These are phyloP conservation scores for Amoebophrya sp. DNA, from an alignment of 169 alveolate species.

Conservation along the genomic window DNA sequence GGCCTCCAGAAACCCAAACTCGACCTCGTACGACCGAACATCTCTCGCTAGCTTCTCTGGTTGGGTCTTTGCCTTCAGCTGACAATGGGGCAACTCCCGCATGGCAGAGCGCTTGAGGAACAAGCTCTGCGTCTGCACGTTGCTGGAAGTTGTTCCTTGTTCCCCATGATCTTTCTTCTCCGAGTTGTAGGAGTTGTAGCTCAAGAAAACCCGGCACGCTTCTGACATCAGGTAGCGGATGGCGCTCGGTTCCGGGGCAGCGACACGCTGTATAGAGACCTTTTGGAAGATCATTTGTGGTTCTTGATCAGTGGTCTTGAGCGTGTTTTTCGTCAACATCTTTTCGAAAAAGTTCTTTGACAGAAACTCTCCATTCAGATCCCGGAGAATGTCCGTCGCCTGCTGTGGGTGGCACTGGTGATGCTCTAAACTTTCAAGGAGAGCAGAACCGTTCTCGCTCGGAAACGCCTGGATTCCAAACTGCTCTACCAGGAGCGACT, in stretches of 20 bases:
- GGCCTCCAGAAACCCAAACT: not conserved
- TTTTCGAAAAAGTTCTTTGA: too few species aligned
- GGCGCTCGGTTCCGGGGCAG: not conserved
- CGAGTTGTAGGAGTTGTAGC: not conserved
- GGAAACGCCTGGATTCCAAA: too few species aligned
- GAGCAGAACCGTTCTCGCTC: too few species aligned
- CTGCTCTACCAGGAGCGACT: too few species aligned
- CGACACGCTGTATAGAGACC: too few species aligned
- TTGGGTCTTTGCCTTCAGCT: not conserved
- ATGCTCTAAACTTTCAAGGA: too few species aligned
- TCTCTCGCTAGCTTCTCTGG: not conserved
- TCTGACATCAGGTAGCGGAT: not conserved
- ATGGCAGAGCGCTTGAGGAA: not conserved
- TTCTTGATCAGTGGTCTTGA: too few species aligned
- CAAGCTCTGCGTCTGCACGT: not conserved
- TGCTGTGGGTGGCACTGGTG: too few species aligned
- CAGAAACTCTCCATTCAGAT: too few species aligned
- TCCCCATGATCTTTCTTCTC: not conserved
- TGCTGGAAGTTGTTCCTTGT: not conserved
- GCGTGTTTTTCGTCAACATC: too few species aligned
- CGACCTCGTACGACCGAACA: not conserved
- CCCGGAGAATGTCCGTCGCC: too few species aligned
- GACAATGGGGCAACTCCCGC: not conserved
- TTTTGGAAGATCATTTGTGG: too few species aligned
- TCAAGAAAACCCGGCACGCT: not conserved